Conservation (phyloP, 2,329 filamentous ascomycete genomes). For the Phaeosphaeriaceae sp. region DNA sequence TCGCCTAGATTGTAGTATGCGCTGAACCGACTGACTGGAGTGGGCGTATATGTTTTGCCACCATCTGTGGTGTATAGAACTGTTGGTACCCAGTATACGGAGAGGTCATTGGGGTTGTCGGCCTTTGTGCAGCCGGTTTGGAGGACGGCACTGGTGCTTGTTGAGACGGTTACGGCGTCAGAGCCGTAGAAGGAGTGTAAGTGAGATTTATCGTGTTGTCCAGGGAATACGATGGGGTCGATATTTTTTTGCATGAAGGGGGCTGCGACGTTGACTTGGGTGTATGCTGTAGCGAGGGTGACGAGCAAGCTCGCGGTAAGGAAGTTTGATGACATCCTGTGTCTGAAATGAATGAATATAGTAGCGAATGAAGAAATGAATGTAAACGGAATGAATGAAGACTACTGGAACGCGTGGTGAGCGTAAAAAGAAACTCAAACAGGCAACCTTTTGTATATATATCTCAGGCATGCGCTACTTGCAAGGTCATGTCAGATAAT, state of each 20-base stretch:
- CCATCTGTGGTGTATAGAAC: slow-evolving; percentile 47
- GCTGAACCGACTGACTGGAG: slow-evolving; percentile 49
- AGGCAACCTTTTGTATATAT: slow-evolving; percentile 1
- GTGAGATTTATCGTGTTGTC: slow-evolving; percentile 49
- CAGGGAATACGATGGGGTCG: slow-evolving; percentile 53
- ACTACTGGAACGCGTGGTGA: slow-evolving; percentile 7
- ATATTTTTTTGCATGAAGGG: slow-evolving; percentile 56
- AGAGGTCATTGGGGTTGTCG: slow-evolving; percentile 57
- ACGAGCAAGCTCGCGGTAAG: slow-evolving; percentile 34
- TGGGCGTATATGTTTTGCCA: slow-evolving; percentile 43
- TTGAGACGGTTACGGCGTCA: slow-evolving; percentile 50
- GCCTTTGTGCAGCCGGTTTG: slow-evolving; percentile 54
- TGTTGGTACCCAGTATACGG: slow-evolving; percentile 56
- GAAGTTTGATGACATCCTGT: slow-evolving; percentile 40
- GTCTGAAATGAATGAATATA: slow-evolving; percentile 22
- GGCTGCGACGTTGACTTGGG: slow-evolving; percentile 39
- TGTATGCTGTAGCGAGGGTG: slow-evolving; percentile 40
- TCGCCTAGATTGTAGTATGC: slow-evolving; percentile 55
- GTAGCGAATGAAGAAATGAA: slow-evolving; percentile 1
- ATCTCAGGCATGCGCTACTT: slow-evolving; percentile 4
- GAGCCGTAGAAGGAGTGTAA: slow-evolving; percentile 56
- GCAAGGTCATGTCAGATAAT: slow-evolving; percentile 4
- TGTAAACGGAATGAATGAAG: slow-evolving; percentile 3
- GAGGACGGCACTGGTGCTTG: slow-evolving; percentile 48
- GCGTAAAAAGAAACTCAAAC: slow-evolving; percentile 2